Evolutionary conservation across 352 stramenopile species (phyloP).

Genomic region (Globisporangium perplexum): DNA sequence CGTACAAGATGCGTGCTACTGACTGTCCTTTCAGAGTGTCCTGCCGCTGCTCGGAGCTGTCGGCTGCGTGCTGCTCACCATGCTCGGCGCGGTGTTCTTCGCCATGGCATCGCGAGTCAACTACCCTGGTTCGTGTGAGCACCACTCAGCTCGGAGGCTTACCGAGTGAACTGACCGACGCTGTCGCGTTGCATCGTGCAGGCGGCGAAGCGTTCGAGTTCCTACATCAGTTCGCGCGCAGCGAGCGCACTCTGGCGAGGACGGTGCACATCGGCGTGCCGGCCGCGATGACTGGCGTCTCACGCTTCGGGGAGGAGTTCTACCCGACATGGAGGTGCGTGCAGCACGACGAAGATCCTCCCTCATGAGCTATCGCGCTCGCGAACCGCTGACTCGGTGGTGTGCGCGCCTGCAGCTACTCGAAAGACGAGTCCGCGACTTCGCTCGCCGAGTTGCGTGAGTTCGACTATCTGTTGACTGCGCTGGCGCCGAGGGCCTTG

Average conservation of each 20-base stretch:
- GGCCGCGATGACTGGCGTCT: constrained; percentile 94
- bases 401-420: constrained; percentile 38
- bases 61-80: constrained; percentile 38
- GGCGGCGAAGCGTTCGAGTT: constrained; percentile 60
- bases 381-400: not conserved
- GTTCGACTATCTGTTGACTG: constrained; percentile 70
- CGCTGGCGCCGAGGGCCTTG: constrained; percentile 21
- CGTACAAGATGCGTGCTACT: not conserved
- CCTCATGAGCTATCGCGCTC: no score
- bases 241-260: constrained; percentile 23
- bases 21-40: constrained; percentile 19
- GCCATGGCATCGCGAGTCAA: constrained; percentile 81
- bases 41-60: constrained; percentile 50
- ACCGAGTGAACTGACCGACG: not conserved
- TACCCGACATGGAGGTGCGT: constrained; percentile 50
- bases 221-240: constrained; percentile 43
- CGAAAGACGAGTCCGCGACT: constrained; percentile 62
- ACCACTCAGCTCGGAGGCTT: not conserved
- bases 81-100: constrained; percentile 47
- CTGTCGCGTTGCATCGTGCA: constrained; percentile 8
- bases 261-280: constrained; percentile 91
- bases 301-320: constrained; percentile 82
- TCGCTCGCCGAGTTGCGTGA: constrained; percentile 31
- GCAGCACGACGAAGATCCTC: not conserved
- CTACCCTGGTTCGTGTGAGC: constrained; percentile 81